Percentiles rank a stretch among this genome's conserved stretches.
These are phyloP conservation scores for Leersia perrieri DNA, from an alignment of 176 grass and related monocot species.

Conservation along the genomic window DNA sequence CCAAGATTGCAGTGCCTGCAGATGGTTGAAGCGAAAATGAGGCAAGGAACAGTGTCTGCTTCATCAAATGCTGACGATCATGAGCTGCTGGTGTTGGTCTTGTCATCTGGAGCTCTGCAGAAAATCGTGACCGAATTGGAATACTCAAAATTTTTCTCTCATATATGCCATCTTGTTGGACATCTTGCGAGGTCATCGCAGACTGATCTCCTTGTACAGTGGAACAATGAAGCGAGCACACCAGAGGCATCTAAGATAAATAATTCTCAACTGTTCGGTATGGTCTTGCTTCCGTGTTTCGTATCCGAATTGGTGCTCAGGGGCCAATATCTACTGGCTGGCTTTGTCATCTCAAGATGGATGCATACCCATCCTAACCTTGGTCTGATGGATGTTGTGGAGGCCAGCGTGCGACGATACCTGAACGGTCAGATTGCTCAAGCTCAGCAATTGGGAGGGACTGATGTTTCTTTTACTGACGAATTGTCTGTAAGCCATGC, in stretches of 20 bases:
- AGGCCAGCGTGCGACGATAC: conserved; percentile 51
- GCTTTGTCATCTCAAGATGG: conserved; percentile 76
- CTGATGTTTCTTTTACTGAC: background rate
- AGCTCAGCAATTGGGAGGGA: conserved; percentile 32
- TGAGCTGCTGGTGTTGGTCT: conserved; percentile 61
- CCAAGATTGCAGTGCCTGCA: conserved; percentile 56
- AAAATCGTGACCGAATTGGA: conserved; percentile 35
- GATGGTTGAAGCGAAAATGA: conserved; percentile 62
- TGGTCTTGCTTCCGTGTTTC: conserved; percentile 69
- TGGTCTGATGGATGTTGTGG: conserved; percentile 67
- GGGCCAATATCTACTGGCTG: conserved; percentile 68
- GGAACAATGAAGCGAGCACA: conserved; percentile 11
- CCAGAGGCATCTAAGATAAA: conserved; percentile 7
- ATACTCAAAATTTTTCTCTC: conserved; percentile 58
- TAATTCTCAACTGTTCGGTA: conserved; percentile 41
- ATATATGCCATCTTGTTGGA: conserved; percentile 64
- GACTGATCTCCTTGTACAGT: conserved; percentile 36
- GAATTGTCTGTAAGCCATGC: conserved; percentile 37
- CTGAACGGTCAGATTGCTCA: conserved; percentile 64
- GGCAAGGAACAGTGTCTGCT: conserved; percentile 50
- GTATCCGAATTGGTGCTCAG: conserved; percentile 66
- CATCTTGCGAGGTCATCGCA: conserved; percentile 60
- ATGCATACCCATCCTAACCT: conserved; percentile 79
- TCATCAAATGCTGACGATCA: conserved; percentile 48
- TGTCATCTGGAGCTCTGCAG: conserved; percentile 55